Evolutionary conservation across 176 grass and related monocot genomes (phyloP).

Genomic region (Oryza nivara): DNA sequence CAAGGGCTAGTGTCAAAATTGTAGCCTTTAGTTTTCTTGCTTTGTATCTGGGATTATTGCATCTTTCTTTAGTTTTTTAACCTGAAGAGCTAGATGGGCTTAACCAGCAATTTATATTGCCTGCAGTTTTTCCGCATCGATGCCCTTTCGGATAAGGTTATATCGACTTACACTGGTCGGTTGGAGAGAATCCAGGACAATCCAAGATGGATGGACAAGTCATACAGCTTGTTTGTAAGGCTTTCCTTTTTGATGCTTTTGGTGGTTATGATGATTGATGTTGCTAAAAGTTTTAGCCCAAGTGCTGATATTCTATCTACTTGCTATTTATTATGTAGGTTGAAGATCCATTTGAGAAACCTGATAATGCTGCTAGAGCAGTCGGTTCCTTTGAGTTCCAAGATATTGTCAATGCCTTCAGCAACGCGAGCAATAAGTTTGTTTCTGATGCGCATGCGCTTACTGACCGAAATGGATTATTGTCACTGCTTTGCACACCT

Average conservation of each 20-base stretch:
- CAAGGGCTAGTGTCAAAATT: too few species aligned
- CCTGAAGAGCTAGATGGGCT: neutral
- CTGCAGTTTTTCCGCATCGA: constrained; percentile 60
- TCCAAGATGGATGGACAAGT: constrained; percentile 44
- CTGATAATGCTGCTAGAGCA: constrained; percentile 73
- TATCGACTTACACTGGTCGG: constrained; percentile 74
- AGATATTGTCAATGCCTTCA: constrained; percentile 52
- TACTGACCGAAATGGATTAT: constrained; percentile 48
- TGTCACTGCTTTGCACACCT: constrained; percentile 58
- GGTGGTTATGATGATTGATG: neutral
- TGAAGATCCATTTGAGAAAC: constrained; percentile 79
- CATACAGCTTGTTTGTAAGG: constrained; percentile 72
- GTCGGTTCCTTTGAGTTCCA: constrained; percentile 47
- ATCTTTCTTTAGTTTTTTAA: neutral
- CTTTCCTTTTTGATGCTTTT: constrained; percentile 9
- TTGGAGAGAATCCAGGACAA: constrained; percentile 47
- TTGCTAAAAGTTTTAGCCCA: constrained; percentile 21
- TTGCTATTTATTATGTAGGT: constrained; percentile 53
- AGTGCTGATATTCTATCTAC: constrained; percentile 30
- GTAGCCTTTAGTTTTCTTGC: too few species aligned
- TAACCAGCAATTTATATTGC: constrained; percentile 24
- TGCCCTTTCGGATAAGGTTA: constrained; percentile 47
- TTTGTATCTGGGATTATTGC: too few species aligned
- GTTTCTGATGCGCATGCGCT: constrained; percentile 34
- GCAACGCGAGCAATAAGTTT: constrained; percentile 35